Base-by-base conservation (phyloP, 495 filamentous ascomycete genomes). In the Neurospora sp. region DNA sequence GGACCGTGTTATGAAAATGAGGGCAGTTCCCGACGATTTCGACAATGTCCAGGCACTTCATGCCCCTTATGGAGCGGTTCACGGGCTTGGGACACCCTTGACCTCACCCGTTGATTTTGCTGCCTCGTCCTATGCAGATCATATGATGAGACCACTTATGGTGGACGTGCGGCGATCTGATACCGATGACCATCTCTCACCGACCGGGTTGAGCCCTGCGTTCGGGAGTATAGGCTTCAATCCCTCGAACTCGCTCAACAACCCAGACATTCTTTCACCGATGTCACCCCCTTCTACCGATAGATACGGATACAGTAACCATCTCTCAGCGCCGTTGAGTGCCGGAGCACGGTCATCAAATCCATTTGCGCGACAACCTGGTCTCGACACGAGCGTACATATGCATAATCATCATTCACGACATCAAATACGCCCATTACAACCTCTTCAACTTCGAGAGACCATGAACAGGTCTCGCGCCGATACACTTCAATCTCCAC, bases 1-100 rank as follows among this genome's bases (percentile, higher is more conserved):
- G 42, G 95, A 97, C 76, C 90, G 94, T 62, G 95, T 97, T 91
- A 90, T 97, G 82, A 95, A 95, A 82, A 97, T 95, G 79, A 86
- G 95, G 82, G 94, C 93, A 5, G 87, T 98, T 39, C 95, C 95
- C 31, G 93, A 95, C 76, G 91, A 95, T 80, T 98, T 98, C 78
- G 93, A 97, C 84, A 96, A 93, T 77, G 90, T 94, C 11, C 92
- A 96, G 83, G 94, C 95, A 9, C 84, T 98, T 27, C 92, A 96
- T 77, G 92, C 92, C n/a, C 91, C 93, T 72, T 89, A 88, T 72
- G 85, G 84, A 27, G 87, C 87, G 10, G 87, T 88, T 5, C 86
- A 89, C 74, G 84, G 83, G 35, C 76, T 89, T 14, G 86, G 85
- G 23, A 85, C 88, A 4, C 88, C 89, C 8, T 83, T 90, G 54